Evolutionary conservation across 495 filamentous ascomycete species (phyloP).

Genomic region (Aspergillus steynii): DNA sequence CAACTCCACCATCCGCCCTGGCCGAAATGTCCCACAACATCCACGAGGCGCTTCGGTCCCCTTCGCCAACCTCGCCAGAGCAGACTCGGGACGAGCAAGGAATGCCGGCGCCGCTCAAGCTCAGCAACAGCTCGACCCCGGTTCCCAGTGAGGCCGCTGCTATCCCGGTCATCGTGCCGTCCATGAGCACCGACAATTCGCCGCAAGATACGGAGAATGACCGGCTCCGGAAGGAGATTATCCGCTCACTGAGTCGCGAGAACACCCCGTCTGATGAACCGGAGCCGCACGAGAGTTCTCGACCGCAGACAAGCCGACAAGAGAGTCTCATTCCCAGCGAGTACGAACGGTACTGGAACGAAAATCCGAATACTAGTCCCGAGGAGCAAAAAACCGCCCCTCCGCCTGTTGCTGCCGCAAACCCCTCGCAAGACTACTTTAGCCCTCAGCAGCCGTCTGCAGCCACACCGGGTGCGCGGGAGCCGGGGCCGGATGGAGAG

Average conservation of each 20-base stretch:
- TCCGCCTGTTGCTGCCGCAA: slow-evolving; percentile 21
- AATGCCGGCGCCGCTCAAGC: slow-evolving; percentile 36
- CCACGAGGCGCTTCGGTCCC: not conserved
- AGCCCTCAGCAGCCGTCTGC: slow-evolving; percentile 18
- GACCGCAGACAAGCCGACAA: slow-evolving; percentile 30
- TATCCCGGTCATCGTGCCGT: slow-evolving; percentile 51
- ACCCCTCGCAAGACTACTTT: slow-evolving; percentile 14
- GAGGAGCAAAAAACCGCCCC: slow-evolving; percentile 15
- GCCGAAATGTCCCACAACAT: slow-evolving; percentile 44
- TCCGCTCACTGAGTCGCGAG: slow-evolving; percentile 66
- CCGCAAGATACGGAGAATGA: slow-evolving; percentile 73
- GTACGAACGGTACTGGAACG: slow-evolving; percentile 63
- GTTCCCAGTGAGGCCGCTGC: slow-evolving; percentile 16
- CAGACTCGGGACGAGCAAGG: not conserved
- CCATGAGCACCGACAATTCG: slow-evolving; percentile 56
- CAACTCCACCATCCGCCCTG: slow-evolving; percentile 38
- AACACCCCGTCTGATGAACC: slow-evolving; percentile 37
- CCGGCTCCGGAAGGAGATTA: slow-evolving; percentile 76
- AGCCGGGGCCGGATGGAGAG: not conserved
- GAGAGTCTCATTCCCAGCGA: slow-evolving; percentile 56
- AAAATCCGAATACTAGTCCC: slow-evolving; percentile 18
- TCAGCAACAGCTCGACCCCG: slow-evolving; percentile 25
- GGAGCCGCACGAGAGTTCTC: slow-evolving; percentile 19
- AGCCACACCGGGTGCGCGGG: slow-evolving; percentile 10
- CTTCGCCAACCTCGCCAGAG: not conserved